Base-by-base conservation (phyloP, 2,329 filamentous ascomycete species). In the Hypoxylon sp. region DNA sequence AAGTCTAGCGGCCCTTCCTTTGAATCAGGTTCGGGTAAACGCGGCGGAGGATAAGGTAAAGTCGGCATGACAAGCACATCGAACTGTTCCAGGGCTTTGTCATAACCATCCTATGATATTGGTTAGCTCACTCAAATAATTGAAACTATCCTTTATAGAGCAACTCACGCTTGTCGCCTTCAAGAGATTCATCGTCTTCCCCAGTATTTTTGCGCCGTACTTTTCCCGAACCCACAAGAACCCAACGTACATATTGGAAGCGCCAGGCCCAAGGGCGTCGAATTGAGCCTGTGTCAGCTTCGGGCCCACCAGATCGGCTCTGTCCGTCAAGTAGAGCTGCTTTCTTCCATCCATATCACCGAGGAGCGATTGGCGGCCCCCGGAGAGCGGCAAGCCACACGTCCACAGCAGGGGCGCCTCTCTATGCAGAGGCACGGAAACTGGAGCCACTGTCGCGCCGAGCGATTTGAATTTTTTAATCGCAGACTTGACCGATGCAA, bases 51-150 rank as follows among this genome's bases (percentile, higher is more conserved):
- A 7, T 58, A 60, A 19, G 68, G 66, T 22, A 71, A 52, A 2
- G 72, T 75, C 17, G 73, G 72, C 67, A 74, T 74, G 37, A 74
- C 65, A 0, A 74, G 61, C n/a, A 74, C 67, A 43, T 74, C 72
- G 51, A 71, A 64, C 7, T 65, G 52, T 11, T 70, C 39, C 6
- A 75, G 57, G 1, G 68, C 70, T 19, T 57, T 55, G 19, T 75
- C 71, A 34, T 74, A 75, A 7, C 59, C 64, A 49, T 74, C 70
- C 69, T 72, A 37, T 28, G 30, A 19, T 22, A 26, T 6, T n/a
- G 7, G 10, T 68, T n/a, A 59, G 60, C 46, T 19, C 13, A 20
- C 3, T 19, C 19, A 4, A 17, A 26, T 5, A 1, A 13, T 37
- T 20, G 26, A 34, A 15, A 41, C n/a, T 0, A 4, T 6, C 15